phyloP scores from a whole-genome alignment of 2,329 filamentous ascomycete species.

The Paracamarosporium sp. region DNA sequence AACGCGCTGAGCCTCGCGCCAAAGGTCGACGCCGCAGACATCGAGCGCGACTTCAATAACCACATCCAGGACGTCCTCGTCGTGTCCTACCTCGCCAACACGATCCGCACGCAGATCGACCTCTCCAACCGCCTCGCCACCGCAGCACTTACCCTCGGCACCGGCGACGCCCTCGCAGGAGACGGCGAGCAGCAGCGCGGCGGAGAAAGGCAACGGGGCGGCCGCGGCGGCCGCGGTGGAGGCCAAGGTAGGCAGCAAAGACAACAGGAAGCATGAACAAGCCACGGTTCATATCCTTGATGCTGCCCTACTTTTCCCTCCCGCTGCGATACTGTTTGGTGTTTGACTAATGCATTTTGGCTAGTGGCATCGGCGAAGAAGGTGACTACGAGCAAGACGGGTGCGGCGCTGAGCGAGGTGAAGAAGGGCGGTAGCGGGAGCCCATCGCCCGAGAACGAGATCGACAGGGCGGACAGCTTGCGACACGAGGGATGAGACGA shows the following conservation, averaged over 20 bases:
- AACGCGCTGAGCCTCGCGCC: conserved; percentile 91
- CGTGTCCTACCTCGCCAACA: conserved; percentile 97
- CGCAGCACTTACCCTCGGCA: conserved; percentile 58
- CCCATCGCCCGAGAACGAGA: background rate
- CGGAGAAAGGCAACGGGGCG: conserved; percentile 36
- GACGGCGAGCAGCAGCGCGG: conserved; percentile 43
- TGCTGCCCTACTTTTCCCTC: conserved; percentile 7
- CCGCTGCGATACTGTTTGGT: conserved; percentile 1
- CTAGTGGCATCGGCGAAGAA: background rate
- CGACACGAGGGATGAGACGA: conserved; percentile 4
- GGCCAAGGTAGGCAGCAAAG: conserved; percentile 43
- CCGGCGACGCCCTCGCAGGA: conserved; percentile 44
- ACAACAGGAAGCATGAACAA: conserved; percentile 38
- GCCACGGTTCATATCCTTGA: background rate
- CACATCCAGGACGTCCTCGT: conserved; percentile 99
- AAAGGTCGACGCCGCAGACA: conserved; percentile 88
- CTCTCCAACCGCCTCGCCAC: conserved; percentile 91
- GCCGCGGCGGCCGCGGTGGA: conserved; percentile 39
- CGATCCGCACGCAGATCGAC: conserved; percentile 97
- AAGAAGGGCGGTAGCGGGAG: background rate
- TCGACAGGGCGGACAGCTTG: background rate
- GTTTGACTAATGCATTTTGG: conserved; percentile 7
- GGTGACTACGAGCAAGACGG: background rate
- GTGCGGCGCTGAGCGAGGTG: background rate
- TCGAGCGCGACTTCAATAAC: conserved; percentile 99